Percentiles rank a stretch among this genome's conserved stretches.
phyloP scores from a whole-genome alignment of 2,329 filamentous ascomycete genomes.

The Botrytis paeoniae region DNA sequence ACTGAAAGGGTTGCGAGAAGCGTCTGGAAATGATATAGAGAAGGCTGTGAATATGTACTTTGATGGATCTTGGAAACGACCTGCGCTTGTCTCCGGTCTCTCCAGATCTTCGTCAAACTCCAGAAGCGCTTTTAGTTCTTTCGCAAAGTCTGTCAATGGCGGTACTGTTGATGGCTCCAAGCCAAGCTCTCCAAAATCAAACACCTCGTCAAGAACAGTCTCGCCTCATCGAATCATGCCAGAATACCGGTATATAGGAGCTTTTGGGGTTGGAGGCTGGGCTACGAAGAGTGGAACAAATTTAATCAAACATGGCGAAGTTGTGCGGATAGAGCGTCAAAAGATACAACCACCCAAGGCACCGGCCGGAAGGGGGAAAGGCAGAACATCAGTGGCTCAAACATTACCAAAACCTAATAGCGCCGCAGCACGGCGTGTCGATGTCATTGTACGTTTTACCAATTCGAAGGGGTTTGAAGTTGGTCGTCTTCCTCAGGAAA shows the following conservation, averaged over 20 bases:
- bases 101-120: conserved; percentile 17
- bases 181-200: background rate
- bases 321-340: conserved; percentile 82
- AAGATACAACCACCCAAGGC: conserved; percentile 62
- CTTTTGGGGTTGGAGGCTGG: conserved; percentile 90
- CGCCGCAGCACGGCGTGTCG: conserved; percentile 61
- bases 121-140: conserved; percentile 30
- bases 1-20: conserved; percentile 50
- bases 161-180: background rate
- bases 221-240: conserved; percentile 45
- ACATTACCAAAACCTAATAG: conserved; percentile 36
- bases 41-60: conserved; percentile 68
- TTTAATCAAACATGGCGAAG: conserved; percentile 75
- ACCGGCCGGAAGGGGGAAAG: conserved; percentile 45
- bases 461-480: conserved; percentile 76
- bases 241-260: conserved; percentile 73
- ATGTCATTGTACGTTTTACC: conserved; percentile 90
- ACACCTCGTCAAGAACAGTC: conserved; percentile 33
- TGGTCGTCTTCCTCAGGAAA: conserved; percentile 81
- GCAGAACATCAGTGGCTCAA: conserved; percentile 38
- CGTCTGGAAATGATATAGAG: conserved; percentile 57
- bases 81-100: conserved; percentile 9
- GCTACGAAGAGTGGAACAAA: conserved; percentile 77
- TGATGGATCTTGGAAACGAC: conserved; percentile 61
- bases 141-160: conserved; percentile 23